Base-by-base conservation (phyloP, 2,329 filamentous ascomycete genomes). In the Hypoxylon sp. region DNA sequence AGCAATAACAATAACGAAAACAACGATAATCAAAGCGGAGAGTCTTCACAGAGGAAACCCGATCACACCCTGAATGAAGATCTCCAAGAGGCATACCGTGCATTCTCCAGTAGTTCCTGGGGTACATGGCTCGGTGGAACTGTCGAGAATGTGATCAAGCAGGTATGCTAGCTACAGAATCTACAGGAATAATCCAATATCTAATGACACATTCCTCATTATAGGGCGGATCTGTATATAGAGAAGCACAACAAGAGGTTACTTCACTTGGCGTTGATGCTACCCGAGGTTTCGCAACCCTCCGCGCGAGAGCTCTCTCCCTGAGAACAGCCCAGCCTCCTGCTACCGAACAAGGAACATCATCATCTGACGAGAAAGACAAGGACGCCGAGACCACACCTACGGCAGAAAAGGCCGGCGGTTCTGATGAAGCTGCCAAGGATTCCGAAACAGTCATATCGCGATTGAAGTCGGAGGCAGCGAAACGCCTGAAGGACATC, bases 81-180 rank as follows among this genome's bases (percentile, higher is more conserved):
- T 67, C 81, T 99, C 57, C 91, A 96, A 73, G 91, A 97, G 73
- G 94, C 93, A 5, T 97, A 97, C 78, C 91, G 91, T 67, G 92
- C 92, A 16, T 90, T 99, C 67, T 93, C 91, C 3, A 84, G 86
- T 60, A 96, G 91, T 64, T 89, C 91, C 7, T 99, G 94, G 94
- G 94, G 93, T 32, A 85, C 88, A 15, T 86, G 83, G 63, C 84
- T 99, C 21, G 93, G 94, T 25, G 93, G 91, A 5, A 89, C 96
- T 69, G 87, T 96, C 67, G 89, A 90, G 35, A 93, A 82, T 65
- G 92, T 96, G n/a, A 89, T 91, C 68, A 96, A 96, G 74, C 92
- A 96, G 84, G 88, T 89, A 74, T 58, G 77, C 64, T 25, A 40
- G 46, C 7, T 17, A n/a, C 19, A 23, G 31, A 36, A 27, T 25